A percentile compares a stretch with the other conserved stretches of the same genome.
Conservation (phyloP, 2,329 filamentous ascomycete genomes). For the Ceratocystis cubensis region DNA sequence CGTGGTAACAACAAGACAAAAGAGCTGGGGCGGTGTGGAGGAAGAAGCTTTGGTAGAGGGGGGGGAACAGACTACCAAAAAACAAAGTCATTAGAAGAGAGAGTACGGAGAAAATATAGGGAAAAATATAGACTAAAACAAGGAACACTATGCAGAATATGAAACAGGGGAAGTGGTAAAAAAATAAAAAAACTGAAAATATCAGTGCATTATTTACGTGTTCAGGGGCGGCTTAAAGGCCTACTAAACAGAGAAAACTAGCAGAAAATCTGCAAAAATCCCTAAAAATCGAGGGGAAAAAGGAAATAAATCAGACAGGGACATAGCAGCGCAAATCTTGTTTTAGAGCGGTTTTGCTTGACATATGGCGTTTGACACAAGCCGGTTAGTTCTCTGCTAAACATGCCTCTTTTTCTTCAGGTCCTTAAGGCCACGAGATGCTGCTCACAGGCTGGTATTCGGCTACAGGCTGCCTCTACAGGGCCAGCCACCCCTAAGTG, state of each 20-base stretch:
- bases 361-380: constrained; percentile 9
- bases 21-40: not conserved
- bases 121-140: not conserved
- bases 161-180: not conserved
- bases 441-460: not conserved
- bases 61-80: not conserved
- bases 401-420: too few species aligned
- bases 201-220: not conserved
- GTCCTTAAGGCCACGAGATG: too few species aligned
- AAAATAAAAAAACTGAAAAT: not conserved
- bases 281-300: not conserved
- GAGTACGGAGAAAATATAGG: not conserved
- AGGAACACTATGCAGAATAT: not conserved
- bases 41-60: not conserved
- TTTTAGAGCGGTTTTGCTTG: constrained; percentile 5
- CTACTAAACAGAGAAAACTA: not conserved
- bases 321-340: not conserved
- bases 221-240: too few species aligned
- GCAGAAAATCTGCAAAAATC: not conserved
- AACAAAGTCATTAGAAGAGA: not conserved
- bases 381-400: too few species aligned
- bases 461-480: not conserved
- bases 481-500: not conserved
- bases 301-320: not conserved
- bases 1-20: not conserved